Conservation (phyloP, 2,329 filamentous ascomycete genomes). For the Trichoderma cornu-damae region DNA sequence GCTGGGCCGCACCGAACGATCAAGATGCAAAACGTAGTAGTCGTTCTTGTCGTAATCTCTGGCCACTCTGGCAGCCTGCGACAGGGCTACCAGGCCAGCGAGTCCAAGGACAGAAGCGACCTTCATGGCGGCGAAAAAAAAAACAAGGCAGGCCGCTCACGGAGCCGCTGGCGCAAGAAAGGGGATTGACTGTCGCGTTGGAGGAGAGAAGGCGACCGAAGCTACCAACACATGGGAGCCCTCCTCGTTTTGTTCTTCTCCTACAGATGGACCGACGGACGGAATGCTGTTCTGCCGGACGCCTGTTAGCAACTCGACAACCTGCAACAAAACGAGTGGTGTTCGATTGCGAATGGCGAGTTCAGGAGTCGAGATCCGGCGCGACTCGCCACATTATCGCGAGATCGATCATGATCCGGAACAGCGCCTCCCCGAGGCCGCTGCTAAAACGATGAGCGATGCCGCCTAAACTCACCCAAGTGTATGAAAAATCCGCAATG, state of each 20-base stretch:
- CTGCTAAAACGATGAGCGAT: neutral
- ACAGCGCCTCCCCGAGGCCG: neutral
- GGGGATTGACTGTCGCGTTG: slow-evolving; percentile 10
- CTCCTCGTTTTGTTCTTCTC: neutral
- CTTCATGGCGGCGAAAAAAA: slow-evolving; percentile 41
- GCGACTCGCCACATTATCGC: slow-evolving; percentile 13
- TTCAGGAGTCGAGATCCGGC: neutral
- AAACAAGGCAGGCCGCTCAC: neutral
- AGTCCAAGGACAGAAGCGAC: slow-evolving; percentile 49
- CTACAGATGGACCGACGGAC: neutral
- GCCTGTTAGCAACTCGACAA: neutral
- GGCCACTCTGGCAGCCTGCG: slow-evolving; percentile 46
- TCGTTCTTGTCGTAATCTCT: slow-evolving; percentile 77
- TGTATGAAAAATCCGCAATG: neutral
- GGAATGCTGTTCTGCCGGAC: neutral
- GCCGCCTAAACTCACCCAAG: neutral
- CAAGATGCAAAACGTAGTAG: slow-evolving; percentile 88
- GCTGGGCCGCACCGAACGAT: slow-evolving; percentile 57
- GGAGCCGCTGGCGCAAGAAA: slow-evolving; percentile 14
- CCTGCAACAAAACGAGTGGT: neutral
- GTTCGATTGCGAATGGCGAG: neutral
- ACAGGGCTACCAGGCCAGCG: slow-evolving; percentile 46
- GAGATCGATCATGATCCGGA: neutral
- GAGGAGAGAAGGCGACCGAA: neutral
- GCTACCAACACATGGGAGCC: slow-evolving; percentile 15